Evolutionary conservation across 2,329 filamentous ascomycete genomes (phyloP).

Genomic region (Penicillium sp.): DNA sequence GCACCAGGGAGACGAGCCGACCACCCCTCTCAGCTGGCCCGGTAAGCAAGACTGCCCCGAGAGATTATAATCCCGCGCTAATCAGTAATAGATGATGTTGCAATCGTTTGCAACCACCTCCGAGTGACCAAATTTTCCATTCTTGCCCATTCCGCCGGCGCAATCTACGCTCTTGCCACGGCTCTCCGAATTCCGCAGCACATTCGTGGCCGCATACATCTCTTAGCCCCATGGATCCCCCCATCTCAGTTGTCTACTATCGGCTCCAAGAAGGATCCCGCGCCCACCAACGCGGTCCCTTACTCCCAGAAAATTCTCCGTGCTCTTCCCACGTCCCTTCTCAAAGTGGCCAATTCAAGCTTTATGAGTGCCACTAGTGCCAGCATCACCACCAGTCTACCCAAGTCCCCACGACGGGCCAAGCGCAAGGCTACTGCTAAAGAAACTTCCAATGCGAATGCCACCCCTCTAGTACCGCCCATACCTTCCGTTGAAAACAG

Average conservation of each 20-base stretch:
- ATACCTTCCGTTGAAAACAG: slow-evolving; percentile 16
- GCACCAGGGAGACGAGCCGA: slow-evolving; percentile 71
- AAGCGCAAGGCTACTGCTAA: slow-evolving; percentile 57
- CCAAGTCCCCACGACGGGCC: slow-evolving; percentile 61
- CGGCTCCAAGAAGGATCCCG: slow-evolving; percentile 68
- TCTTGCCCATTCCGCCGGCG: slow-evolving; percentile 90
- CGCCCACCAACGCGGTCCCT: slow-evolving; percentile 81
- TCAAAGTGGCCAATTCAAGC: slow-evolving; percentile 91
- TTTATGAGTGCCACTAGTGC: slow-evolving; percentile 92
- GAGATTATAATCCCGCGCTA: neutral
- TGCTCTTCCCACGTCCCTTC: slow-evolving; percentile 81
- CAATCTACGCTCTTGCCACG: slow-evolving; percentile 95
- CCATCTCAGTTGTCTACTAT: slow-evolving; percentile 87
- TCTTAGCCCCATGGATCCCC: slow-evolving; percentile 88
- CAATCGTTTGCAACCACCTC: slow-evolving; percentile 86
- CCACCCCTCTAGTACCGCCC: slow-evolving; percentile 55
- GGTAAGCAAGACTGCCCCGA: neutral
- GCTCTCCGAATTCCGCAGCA: slow-evolving; percentile 94
- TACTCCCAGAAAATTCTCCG: slow-evolving; percentile 89
- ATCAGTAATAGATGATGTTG: slow-evolving; percentile 65
- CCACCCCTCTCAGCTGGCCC: slow-evolving; percentile 86
- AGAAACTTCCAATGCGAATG: slow-evolving; percentile 39
- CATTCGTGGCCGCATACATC: slow-evolving; percentile 88
- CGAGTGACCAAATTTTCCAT: slow-evolving; percentile 96
- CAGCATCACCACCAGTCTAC: slow-evolving; percentile 75